These are phyloP conservation scores for Blastocladiella emersonii DNA, from an alignment of 371 early-diverging fungal species.

Conservation along the genomic window DNA sequence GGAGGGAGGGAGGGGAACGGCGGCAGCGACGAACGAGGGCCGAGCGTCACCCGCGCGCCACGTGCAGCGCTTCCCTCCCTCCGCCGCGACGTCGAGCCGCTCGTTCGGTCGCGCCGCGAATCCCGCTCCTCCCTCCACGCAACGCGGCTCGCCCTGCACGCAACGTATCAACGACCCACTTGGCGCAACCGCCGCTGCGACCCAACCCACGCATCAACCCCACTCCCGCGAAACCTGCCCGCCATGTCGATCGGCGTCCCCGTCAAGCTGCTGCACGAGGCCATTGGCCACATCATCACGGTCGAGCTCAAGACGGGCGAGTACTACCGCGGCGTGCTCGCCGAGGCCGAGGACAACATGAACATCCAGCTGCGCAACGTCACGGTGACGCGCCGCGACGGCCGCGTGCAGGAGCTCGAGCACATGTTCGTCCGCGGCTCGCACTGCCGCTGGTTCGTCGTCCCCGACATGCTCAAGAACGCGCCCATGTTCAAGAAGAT, in stretches of 20 bases:
- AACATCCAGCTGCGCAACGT: slow-evolving; percentile 90
- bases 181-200: too few species aligned
- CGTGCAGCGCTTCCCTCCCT: too few species aligned
- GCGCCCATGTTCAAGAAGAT: slow-evolving; percentile 92
- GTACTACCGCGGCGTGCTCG: slow-evolving; percentile 84
- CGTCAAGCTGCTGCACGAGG: slow-evolving; percentile 93
- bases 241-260: slow-evolving; percentile 83
- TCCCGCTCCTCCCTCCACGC: too few species aligned
- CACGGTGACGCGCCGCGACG: slow-evolving; percentile 81
- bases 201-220: too few species aligned
- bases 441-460: slow-evolving; percentile 86
- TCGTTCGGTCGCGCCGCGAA: too few species aligned
- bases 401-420: slow-evolving; percentile 75
- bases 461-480: slow-evolving; percentile 96
- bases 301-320: slow-evolving; percentile 88
- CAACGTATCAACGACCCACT: too few species aligned
- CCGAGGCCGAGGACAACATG: slow-evolving; percentile 97
- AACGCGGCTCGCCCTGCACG: too few species aligned
- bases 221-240: too few species aligned
- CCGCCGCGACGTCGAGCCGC: too few species aligned
- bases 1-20: too few species aligned
- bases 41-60: too few species aligned
- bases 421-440: slow-evolving; percentile 95
- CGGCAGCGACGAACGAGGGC: too few species aligned
- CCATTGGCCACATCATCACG: slow-evolving; percentile 88